phyloP scores from a whole-genome alignment of 2,329 filamentous ascomycete species.

The Byssothecium circinans region DNA sequence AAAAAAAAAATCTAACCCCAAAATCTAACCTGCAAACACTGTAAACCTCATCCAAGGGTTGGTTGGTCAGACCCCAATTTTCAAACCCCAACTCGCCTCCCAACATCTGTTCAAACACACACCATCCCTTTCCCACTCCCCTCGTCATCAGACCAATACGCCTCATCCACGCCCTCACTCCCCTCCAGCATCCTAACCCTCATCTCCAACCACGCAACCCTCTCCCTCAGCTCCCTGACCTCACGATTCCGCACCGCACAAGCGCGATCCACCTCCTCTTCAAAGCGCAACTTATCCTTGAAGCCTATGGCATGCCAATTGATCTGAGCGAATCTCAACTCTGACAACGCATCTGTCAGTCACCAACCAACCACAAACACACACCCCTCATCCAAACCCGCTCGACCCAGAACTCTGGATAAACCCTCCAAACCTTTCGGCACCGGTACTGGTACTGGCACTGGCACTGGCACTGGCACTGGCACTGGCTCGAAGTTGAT shows the following conservation, averaged over 20 bases:
- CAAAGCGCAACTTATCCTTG: background rate
- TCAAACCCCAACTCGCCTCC: background rate
- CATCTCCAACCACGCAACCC: background rate
- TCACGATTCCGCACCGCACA: background rate
- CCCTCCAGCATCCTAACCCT: background rate
- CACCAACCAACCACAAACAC: background rate
- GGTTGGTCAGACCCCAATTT: background rate
- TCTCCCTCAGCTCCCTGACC: background rate
- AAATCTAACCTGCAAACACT: too few relatives aligned
- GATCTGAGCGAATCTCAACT: constrained; percentile 1
- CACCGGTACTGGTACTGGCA: too few relatives aligned
- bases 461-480: too few relatives aligned
- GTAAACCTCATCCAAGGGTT: too few relatives aligned
- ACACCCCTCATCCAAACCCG: too few relatives aligned
- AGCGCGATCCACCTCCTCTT: background rate
- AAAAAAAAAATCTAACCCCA: too few relatives aligned
- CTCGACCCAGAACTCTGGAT: too few relatives aligned
- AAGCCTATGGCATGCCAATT: constrained; percentile 1
- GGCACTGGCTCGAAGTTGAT: too few relatives aligned
- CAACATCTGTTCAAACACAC: too few relatives aligned
- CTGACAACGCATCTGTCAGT: background rate
- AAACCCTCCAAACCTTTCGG: too few relatives aligned
- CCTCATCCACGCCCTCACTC: too few relatives aligned
- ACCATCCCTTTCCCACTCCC: background rate
- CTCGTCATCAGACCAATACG: background rate